Evolutionary conservation across 1,284 basidiomycete species (phyloP), one percentile per base, ranked within the genome.

Genomic region (Microstroma glucosiphilum): DNA sequence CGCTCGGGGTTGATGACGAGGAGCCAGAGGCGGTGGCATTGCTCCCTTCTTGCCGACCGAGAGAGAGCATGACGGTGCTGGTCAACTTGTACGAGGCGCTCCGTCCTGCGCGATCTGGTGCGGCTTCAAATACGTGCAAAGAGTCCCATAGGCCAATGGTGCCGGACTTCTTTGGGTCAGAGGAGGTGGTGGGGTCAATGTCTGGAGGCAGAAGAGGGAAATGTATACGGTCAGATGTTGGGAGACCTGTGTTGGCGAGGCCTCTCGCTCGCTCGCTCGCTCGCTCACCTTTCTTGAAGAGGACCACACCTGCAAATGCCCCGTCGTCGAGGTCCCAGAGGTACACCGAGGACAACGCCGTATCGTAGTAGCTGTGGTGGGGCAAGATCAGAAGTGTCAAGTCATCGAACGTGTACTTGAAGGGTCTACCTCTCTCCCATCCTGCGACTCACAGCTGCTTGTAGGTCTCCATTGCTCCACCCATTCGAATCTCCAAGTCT

Each of bases 381-480:
- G 43, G 12, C 6, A 12, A 12, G 15, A 12, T 48, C 21, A n/a
- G 43, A 17, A 6, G 4, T 12, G 6, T 17, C 43, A n/a, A 12
- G 6, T 48, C 21, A 6, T 4, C 6, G 4, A 48, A 48, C n/a
- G n/a, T n/a, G n/a, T 48, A 17, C 6, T 48, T n/a, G 17, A 12
- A 17, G 13, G 17, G 3, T 21, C 43, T 17, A 4, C 43, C 17
- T 21, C 43, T 3, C 43, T 6, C 43, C 6, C 43, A 3, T 21
- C 23, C 30, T n/a, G 1, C 21, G 2, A 67, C 77, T 69, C 79
- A 93, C 91, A 97, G 87, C 81, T 97, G 92, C 54, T 93, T 86
- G 80, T 99, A 99, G 1, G 92, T 92, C 78, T 96, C 92, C 75
- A 99, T 98, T 0, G 92, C 93, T 69, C 92, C 89, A 77, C 98